Evolutionary conservation across 2,329 filamentous ascomycete genomes (phyloP).

Genomic region (Ceratocystis papillata): DNA sequence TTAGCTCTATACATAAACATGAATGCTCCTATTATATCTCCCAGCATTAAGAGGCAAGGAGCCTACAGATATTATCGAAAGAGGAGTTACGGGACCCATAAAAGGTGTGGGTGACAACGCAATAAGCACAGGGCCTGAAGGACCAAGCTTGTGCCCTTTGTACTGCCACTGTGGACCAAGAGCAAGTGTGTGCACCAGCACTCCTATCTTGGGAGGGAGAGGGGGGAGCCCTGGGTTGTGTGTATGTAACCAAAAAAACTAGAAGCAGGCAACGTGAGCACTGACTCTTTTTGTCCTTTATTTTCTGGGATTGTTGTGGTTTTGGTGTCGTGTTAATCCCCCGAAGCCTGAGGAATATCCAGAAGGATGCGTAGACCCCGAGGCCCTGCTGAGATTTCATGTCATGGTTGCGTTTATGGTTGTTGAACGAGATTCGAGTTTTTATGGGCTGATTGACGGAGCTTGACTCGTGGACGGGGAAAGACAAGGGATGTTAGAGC

Average conservation of each 20-base stretch:
- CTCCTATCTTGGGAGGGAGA: background rate
- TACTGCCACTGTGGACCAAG: conserved; percentile 1
- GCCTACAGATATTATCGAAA: background rate
- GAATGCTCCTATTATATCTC: background rate
- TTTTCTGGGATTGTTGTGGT: conserved; percentile 2
- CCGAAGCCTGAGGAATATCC: background rate
- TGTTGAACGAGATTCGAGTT: background rate
- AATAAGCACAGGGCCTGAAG: background rate
- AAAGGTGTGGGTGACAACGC: conserved; percentile 7
- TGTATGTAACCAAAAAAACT: background rate
- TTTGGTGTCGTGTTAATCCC: conserved; percentile 7
- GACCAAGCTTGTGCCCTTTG: conserved; percentile 6
- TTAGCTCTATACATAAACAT: conserved; percentile 1
- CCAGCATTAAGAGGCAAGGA: background rate
- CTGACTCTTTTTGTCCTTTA: background rate
- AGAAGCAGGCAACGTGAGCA: background rate
- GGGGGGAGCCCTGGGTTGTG: background rate
- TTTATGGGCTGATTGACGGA: background rate
- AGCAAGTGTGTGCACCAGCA: background rate
- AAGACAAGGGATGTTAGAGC: background rate
- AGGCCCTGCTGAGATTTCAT: conserved; percentile 2
- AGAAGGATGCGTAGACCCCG: conserved; percentile 10
- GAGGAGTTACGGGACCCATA: background rate
- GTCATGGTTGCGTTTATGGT: background rate
- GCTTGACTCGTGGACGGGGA: background rate